These are phyloP conservation scores for Bauhinia variegata DNA, from an alignment of 306 rosid species.

Conservation along the genomic window DNA sequence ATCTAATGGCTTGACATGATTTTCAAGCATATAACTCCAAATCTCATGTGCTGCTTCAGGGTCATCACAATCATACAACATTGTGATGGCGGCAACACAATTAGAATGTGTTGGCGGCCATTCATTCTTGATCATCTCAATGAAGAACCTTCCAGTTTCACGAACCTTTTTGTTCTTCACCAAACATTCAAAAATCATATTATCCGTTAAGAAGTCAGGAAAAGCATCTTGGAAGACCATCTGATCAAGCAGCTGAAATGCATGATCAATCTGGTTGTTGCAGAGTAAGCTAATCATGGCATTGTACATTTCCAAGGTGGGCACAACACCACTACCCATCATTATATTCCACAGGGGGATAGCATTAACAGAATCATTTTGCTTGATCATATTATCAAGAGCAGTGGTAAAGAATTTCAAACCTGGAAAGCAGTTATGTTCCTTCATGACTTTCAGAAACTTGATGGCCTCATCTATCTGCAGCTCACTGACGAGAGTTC, in stretches of 20 bases:
- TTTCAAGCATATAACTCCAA: constrained; percentile 67
- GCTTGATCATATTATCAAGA: constrained; percentile 57
- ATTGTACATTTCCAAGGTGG: constrained; percentile 65
- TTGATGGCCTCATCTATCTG: constrained; percentile 48
- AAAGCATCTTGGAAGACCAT: constrained; percentile 67
- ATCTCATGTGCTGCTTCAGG: constrained; percentile 66
- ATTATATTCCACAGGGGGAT: constrained; percentile 62
- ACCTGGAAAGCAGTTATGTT: constrained; percentile 65
- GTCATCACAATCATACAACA: constrained; percentile 67
- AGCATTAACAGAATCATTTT: constrained; percentile 47
- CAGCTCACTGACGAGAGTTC: constrained; percentile 45
- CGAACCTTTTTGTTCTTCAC: constrained; percentile 56
- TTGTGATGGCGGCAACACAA: constrained; percentile 55
- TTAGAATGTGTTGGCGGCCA: constrained; percentile 51
- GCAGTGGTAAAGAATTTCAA: constrained; percentile 60
- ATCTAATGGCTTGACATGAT: constrained; percentile 51
- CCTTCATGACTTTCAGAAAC: constrained; percentile 54
- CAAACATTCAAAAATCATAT: constrained; percentile 70
- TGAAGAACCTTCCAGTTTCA: constrained; percentile 50
- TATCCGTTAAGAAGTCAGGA: constrained; percentile 63
- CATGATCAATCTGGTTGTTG: constrained; percentile 46
- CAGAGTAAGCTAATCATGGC: constrained; percentile 66
- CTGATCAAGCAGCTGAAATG: constrained; percentile 58
- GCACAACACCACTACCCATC: constrained; percentile 50
- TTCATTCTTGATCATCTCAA: constrained; percentile 79